Conservation (phyloP, 2,329 filamentous ascomycete genomes). For the Fusarium compactum region DNA sequence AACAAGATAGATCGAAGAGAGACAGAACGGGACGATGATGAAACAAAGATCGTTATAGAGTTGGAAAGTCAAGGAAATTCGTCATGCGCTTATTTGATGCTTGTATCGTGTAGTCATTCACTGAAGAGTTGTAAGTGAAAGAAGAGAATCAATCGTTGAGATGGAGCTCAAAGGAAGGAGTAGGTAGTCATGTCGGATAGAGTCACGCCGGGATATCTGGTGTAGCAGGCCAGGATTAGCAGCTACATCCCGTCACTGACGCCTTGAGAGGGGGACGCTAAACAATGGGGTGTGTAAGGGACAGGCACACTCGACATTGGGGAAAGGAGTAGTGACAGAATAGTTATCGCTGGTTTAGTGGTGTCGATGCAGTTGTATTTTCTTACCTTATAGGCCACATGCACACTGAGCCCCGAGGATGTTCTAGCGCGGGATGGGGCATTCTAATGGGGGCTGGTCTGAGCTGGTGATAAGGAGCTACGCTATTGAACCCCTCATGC, state of each 20-base stretch:
- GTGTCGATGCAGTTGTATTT: not conserved
- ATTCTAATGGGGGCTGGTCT: slow-evolving; percentile 3
- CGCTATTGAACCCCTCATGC: slow-evolving; percentile 5
- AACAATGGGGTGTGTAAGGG: slow-evolving; percentile 10
- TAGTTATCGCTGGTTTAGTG: rapidly evolving
- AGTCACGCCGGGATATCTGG: slow-evolving; percentile 28
- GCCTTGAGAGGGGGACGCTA: slow-evolving; percentile 26
- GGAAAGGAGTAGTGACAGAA: slow-evolving; percentile 5
- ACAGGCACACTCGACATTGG: slow-evolving; percentile 1
- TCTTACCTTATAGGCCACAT: not conserved
- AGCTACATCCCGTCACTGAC: slow-evolving; percentile 20
- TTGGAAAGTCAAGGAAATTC: slow-evolving; percentile 32
- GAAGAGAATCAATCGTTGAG: slow-evolving; percentile 27
- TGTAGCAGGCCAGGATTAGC: slow-evolving; percentile 23
- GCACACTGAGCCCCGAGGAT: slow-evolving; percentile 12
- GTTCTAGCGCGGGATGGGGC: slow-evolving; percentile 9
- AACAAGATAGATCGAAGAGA: slow-evolving; percentile 19
- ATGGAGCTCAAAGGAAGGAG: slow-evolving; percentile 31
- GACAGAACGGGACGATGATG: slow-evolving; percentile 6
- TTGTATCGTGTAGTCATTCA: slow-evolving; percentile 47
- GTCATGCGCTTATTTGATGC: slow-evolving; percentile 43
- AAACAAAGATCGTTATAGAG: slow-evolving; percentile 38
- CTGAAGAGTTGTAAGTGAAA: slow-evolving; percentile 39
- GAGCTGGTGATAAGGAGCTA: slow-evolving; percentile 4
- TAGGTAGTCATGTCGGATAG: slow-evolving; percentile 29